Evolutionary conservation across 176 grass and related monocot genomes (phyloP), one percentile per base, ranked within the genome.

Genomic region (Phragmites australis): DNA sequence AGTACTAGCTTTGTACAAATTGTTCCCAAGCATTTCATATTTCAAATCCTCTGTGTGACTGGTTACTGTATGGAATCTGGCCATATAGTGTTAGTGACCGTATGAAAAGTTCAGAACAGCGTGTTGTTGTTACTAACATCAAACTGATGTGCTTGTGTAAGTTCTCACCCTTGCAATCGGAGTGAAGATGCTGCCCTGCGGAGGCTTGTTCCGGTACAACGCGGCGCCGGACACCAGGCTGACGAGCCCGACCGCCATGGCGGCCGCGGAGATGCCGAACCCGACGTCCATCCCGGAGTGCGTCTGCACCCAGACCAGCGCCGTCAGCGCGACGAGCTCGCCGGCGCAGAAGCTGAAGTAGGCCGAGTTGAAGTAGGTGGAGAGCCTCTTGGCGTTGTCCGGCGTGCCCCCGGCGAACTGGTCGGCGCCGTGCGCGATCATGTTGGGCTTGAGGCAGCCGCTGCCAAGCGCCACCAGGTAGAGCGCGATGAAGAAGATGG

Each of bases 311-410:
- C 95, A 97, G 40, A 97, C 95, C 0, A 97, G 92, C 54, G 87
- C 81, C 41, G 95, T 94, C 32, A 97, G 88, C 1, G 95, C 95
- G 14, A 94, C 50, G 45, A 97, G 88, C 86, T 97, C 95, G 70
- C 95, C 95, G 26, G 58, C 68, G 73, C 95, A 97, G 82, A 97
- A 97, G 89, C 95, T 93, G 90, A 97, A 97, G 87, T 97, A 97
- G 47, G 95, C 95, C 6, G 88, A 70, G 88, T 97, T 97, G 89
- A 97, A 97, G 87, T 97, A 97, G 19, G 95, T 97, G n/a, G 95
- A 92, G 50, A 97, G 90, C 58, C 91, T 83, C 68, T 74, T 80
- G 31, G 83, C 59, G 47, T 88, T 67, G 62, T 84, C 85, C 1
- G 84, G 80, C 68, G 41, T 22, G 66, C 1, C n/a, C n/a, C n/a